Base-by-base conservation (phyloP, 495 filamentous ascomycete species). In the Penicillium samsonianum region DNA sequence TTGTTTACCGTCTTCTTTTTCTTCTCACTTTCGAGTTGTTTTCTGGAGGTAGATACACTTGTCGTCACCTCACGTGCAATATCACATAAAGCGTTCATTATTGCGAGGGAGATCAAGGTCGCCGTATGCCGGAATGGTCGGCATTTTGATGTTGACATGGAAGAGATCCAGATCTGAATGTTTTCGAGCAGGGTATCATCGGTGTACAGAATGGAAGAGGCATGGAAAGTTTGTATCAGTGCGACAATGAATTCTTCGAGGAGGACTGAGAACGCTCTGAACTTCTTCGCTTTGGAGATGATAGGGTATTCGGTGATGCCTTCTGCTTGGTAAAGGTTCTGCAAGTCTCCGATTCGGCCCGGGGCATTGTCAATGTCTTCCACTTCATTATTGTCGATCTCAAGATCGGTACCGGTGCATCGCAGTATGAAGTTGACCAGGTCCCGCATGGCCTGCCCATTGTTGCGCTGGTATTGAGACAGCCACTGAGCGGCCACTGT, bases 101-200 rank as follows among this genome's bases (percentile, higher is more conserved):
- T 87, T 20, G 87, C 79, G 28, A 97, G 77, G 3, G 87, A 84
- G 14, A 91, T 83, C 5, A 96, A 81, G 1, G 93, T 96, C 2
- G 92, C 86, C 0, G 94, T 98, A 70, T 98, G 95, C 51, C 94
- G 80, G 71, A 98, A 96, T 5, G 94, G 92, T 20, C 95, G 84
- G 40, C 90, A 85, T 2, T 79, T 73, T 0, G 90, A 89, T 9
- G 90, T 92, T 4, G 92, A 91, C 87, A 98, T 89, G 20, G 87
- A 83, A 17, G 85, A 84, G 28, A 96, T 76, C 95, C 94, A 98
- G 52, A 87, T 73, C 57, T 90, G 81, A 48, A 96, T 81, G 62
- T 93, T 96, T 64, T 96, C 90, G 65, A 94, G 82, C 23, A 98
- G 76, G 5, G 83, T 77, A 22, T 76, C 74, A 55, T 96, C 87